Conservation (phyloP, 1,284 basidiomycete species). For the Malassezia equina region DNA sequence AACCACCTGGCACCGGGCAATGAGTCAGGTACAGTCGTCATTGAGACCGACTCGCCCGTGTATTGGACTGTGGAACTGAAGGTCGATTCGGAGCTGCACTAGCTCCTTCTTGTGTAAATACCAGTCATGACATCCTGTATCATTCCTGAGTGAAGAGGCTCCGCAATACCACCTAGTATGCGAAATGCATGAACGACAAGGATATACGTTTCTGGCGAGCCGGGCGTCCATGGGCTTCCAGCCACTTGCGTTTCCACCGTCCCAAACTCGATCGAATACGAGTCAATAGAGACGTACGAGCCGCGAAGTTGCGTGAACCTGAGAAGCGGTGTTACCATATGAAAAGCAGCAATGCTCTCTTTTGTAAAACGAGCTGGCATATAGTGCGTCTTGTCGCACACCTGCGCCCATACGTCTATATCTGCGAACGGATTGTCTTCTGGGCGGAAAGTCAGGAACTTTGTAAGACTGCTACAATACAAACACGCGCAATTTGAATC, state of each 20-base stretch:
- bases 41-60: constrained; percentile 70
- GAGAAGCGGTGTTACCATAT: background rate
- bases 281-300: background rate
- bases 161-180: background rate
- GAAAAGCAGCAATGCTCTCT: constrained; percentile 1
- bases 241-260: background rate
- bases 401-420: constrained; percentile 8
- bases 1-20: constrained; percentile 59
- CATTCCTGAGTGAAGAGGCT: background rate
- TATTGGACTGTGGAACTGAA: constrained; percentile 71
- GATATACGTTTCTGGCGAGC: background rate
- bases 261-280: background rate
- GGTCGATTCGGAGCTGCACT: background rate
- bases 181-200: background rate
- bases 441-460: constrained; percentile 13
- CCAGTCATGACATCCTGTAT: background rate
- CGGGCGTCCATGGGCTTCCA: background rate
- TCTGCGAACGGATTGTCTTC: background rate
- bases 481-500: background rate
- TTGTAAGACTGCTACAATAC: background rate
- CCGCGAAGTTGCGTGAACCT: constrained; percentile 13
- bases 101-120: background rate
- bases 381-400: constrained; percentile 8
- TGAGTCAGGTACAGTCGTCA: constrained; percentile 54
- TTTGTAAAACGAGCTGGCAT: constrained; percentile 6